Base-by-base conservation (phyloP, 1,139 yeast genomes). In the Blastobotrys indianensis region DNA sequence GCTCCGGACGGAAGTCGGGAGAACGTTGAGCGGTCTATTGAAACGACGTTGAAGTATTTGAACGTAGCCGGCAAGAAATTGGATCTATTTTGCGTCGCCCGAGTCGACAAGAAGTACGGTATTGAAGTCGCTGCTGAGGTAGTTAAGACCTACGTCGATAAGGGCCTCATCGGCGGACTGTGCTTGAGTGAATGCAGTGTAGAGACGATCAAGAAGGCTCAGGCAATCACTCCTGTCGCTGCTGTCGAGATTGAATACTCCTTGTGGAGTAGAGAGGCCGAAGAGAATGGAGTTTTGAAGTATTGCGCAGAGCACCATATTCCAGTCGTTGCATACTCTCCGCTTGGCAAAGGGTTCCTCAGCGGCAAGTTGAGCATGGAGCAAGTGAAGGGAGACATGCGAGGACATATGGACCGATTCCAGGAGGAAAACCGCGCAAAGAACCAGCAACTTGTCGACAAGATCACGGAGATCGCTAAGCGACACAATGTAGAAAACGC, bases 181-280 rank as follows among this genome's bases (percentile, higher is more conserved):
- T 80, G 68, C 16, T 67, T 87, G 42, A 79, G 87, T 42, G 95
- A 87, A 63, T 86, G 80, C 20, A 71, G 77, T 32, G 80, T 77
- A 6, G 70, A 69, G 0, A 75, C 87, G 8, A 75, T 87, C 49
- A 63, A 66, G 20, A 74, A 75, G 51, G 90, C 92, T 1, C 64
- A 67, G 25, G 57, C 62, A 11, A 66, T 73, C 20, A 67, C 68
- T 25, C 81, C 81, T 32, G 73, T 86, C 49, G 72, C 79, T 1
- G 78, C 78, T 54, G 85, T 82, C 45, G 96, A 87, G 64, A 72
- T 83, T 42, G 95, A 87, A 65, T 72, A 81, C 49, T 84, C 94
- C 2, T 58, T 86, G 52, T 76, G 81, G 64, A 65, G 79, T n/a
- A 74, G 75, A 41, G 85, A 82, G 37, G 74, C 81, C 32, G 59